Evolutionary conservation across 1,139 yeast species (phyloP), one percentile per base, ranked within the genome.

Genomic region (Suhomyces maxii): DNA sequence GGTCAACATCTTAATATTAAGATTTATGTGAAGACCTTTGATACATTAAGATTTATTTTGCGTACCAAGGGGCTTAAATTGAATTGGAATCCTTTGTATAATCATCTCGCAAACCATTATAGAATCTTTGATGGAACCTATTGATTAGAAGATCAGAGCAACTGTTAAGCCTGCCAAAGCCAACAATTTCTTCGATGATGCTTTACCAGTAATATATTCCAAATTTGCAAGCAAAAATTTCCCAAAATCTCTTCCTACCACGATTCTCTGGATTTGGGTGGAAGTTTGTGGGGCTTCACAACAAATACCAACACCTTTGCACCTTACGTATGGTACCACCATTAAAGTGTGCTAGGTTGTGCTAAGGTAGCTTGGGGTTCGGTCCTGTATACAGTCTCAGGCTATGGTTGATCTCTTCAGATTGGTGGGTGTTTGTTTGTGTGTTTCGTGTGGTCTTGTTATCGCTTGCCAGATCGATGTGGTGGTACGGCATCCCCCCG

Each of bases 1-100:
- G 93, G 95, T 7, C 97, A 90, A 57, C 78, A 77, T 37, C 64
- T 85, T 31, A 80, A 83, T 47, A 65, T 86, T 44, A 79, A 76
- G 41, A 73, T 84, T 45, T 88, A 86, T 61, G 80, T 82, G n/a
- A 80, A 78, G 43, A 77, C 86, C 53, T 84, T 89, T 52, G 80
- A 79, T 47, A 60, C 74, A 10, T 71, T 93, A 44, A 76, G 76
- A 14, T 12, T 12, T 12, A 61, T 85, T 41, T 46, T 61, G 31
- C 69, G 69, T 39, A 47, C 46, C 18, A 58, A 55, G 31, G 80
- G 80, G 2, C 64, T 81, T 28, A 45, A 43, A 7, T 64, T 87
- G 30, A 83, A 83, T 35, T 85, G 89, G 79, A 58, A 65, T 28
- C 76, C 76, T 0, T 60, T 86, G 44, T 70, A 71, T 59, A 48